Evolutionary conservation across 148 eudicot genomes (phyloP), one percentile per base, ranked within the genome.

Genomic region (Fagopyrum esculentum): DNA sequence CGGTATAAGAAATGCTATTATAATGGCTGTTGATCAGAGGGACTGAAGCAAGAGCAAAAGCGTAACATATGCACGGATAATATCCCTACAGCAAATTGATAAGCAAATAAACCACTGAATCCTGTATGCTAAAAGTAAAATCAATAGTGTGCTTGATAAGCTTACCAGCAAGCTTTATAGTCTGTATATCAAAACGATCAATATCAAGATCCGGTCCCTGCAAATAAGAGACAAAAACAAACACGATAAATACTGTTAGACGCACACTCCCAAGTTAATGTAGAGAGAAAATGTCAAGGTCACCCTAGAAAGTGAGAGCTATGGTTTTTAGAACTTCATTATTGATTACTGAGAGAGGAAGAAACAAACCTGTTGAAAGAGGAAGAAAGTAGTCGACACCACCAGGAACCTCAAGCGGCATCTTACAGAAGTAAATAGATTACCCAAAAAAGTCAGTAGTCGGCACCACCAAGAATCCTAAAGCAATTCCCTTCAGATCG

Each of bases 131-230:
- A 45, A 16, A 45, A 40, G 45, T 45, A 61, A 69, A 45, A 29
- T 78, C 13, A 52, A 7, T 55, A 12, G 46, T 43, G 30, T 16
- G 51, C 44, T 30, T 71, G 15, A 45, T 19, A 35, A 54, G 15
- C 40, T 76, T 84, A 90, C 97, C 97, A 30, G 95, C 97, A 79
- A 92, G 92, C 80, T 88, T 92, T 75, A 92, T 94, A 43, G 99
- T 79, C 68, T 90, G 89, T 73, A 85, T 52, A 82, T 92, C 99
- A 78, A 83, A 84, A 16, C 50, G 68, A 73, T 88, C 90, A 70
- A 92, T 95, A 63, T 80, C 97, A 81, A 95, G 99, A 86, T 92
- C 99, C 74, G 69, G 61, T 26, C 96, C 94, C 99, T 95, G 75
- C 81, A 82, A 44, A 76, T 29, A 60, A 16, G 2, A 56, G 9